Conservation (phyloP, 2,329 filamentous ascomycete genomes). For the Coniochaeta prunicola region DNA sequence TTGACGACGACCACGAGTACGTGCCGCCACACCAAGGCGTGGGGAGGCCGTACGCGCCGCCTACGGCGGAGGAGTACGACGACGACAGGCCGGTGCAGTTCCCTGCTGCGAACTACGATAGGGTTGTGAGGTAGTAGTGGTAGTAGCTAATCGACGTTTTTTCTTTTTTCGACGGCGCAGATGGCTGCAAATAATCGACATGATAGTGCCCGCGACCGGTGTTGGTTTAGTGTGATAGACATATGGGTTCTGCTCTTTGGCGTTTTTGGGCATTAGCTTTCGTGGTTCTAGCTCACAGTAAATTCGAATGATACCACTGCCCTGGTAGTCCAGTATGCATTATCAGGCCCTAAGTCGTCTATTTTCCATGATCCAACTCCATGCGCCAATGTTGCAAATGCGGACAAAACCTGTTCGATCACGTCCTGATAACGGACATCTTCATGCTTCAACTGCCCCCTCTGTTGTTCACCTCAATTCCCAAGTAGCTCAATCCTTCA, state of each 20-base stretch:
- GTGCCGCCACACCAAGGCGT: constrained; percentile 25
- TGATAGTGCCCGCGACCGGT: not conserved
- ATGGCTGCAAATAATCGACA: not conserved
- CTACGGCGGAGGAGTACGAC: constrained; percentile 35
- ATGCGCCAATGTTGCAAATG: not conserved
- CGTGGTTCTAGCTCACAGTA: not conserved
- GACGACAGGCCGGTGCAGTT: constrained; percentile 44
- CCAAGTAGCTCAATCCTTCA: not conserved
- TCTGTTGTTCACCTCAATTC: not conserved
- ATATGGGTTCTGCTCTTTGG: not conserved
- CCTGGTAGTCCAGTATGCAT: too few species aligned
- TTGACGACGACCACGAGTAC: constrained; percentile 46
- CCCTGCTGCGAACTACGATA: constrained; percentile 50
- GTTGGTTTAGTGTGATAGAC: not conserved
- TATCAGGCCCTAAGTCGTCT: not conserved
- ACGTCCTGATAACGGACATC: not conserved
- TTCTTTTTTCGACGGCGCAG: not conserved
- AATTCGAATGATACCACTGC: not conserved
- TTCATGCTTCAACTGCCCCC: not conserved
- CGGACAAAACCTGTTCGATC: not conserved
- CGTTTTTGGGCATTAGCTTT: not conserved
- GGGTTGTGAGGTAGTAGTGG: constrained; percentile 19
- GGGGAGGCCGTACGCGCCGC: constrained; percentile 28
- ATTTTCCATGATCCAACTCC: constrained; percentile 1
- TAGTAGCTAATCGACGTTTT: not conserved